Conservation (phyloP, 441 rosid species). For the Erysimum pusillum region DNA sequence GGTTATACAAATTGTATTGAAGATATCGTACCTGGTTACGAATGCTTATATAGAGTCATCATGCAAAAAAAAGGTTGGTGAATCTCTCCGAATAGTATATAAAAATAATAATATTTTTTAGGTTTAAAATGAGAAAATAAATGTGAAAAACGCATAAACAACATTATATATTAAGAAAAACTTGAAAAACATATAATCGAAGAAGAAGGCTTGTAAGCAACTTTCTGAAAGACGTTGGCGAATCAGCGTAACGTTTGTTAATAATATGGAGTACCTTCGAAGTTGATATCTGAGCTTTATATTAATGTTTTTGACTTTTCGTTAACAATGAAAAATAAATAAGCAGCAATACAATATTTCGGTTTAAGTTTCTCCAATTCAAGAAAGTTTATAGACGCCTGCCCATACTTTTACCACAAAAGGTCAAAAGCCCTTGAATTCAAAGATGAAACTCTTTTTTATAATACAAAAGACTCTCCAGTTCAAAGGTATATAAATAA, state of each 20-base stretch:
- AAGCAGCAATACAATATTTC: background rate
- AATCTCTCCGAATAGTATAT: conserved; percentile 27
- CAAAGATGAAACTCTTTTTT: background rate
- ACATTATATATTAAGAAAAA: conserved; percentile 28
- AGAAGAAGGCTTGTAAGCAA: conserved; percentile 64
- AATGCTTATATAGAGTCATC: conserved; percentile 45
- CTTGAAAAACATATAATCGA: conserved; percentile 7
- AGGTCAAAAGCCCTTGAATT: conserved; percentile 21
- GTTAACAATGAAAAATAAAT: conserved; percentile 19
- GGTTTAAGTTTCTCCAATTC: conserved; percentile 18
- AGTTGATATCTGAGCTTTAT: conserved; percentile 50
- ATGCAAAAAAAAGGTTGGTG: conserved; percentile 46
- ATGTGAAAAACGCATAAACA: conserved; percentile 30
- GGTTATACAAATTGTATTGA: conserved; percentile 36
- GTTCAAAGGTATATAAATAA: background rate
- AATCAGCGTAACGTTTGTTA: conserved; percentile 55
- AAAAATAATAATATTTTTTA: background rate
- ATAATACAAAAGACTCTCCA: background rate
- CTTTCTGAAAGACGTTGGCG: conserved; percentile 53
- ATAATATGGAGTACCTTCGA: conserved; percentile 51
- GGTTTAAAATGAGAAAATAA: conserved; percentile 9
- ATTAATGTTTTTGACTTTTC: conserved; percentile 39
- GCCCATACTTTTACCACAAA: background rate
- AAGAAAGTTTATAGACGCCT: conserved; percentile 20
- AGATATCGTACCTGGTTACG: conserved; percentile 18